phyloP scores from a whole-genome alignment of 306 rosid species.

The Castanea sativa region DNA sequence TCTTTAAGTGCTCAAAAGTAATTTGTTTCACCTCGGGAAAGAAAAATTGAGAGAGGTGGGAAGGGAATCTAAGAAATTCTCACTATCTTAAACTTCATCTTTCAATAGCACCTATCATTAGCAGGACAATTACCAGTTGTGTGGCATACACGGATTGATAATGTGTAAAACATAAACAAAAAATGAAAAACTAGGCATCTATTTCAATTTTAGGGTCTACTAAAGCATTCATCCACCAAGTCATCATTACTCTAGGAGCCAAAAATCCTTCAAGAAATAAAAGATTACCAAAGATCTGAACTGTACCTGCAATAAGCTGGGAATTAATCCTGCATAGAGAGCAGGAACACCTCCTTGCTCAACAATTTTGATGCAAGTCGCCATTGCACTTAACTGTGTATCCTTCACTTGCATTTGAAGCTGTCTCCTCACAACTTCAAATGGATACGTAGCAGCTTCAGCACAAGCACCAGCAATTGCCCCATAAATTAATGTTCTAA shows the following conservation, averaged over 20 bases:
- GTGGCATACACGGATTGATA: background rate
- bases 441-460: slow-evolving; percentile 92
- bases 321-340: slow-evolving; percentile 90
- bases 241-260: background rate
- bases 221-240: background rate
- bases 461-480: slow-evolving; percentile 99
- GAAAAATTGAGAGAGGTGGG: background rate
- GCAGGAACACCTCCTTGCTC: slow-evolving; percentile 87
- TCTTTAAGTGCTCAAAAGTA: background rate
- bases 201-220: background rate
- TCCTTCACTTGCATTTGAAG: slow-evolving; percentile 91
- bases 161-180: background rate
- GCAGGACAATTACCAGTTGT: background rate
- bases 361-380: slow-evolving; percentile 67
- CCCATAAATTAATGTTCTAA: slow-evolving; percentile 78
- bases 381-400: slow-evolving; percentile 70
- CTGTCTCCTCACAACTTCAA: slow-evolving; percentile 87
- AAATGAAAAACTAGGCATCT: background rate
- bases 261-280: background rate
- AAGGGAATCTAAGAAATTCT: background rate
- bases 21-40: background rate
- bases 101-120: background rate
- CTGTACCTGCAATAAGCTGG: slow-evolving; percentile 90
- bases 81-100: background rate
- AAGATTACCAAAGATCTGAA: background rate